These are phyloP conservation scores for Naegleria gruberi DNA, from an alignment of 208 protist species.

Conservation along the genomic window DNA sequence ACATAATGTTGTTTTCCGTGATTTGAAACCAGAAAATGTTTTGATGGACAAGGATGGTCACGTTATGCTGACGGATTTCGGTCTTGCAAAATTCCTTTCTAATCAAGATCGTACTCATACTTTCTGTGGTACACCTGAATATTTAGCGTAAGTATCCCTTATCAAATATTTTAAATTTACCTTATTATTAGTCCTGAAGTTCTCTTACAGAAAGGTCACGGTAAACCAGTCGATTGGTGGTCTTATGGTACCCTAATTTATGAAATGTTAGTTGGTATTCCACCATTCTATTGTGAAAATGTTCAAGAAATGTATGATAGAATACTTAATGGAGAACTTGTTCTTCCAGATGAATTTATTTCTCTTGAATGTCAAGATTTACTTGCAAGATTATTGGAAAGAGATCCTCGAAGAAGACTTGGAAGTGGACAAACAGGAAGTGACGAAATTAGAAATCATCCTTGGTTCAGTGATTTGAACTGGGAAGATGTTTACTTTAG, in stretches of 20 bases:
- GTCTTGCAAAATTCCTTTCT: constrained; percentile 75
- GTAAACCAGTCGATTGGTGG: constrained; percentile 87
- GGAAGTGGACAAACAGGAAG: neutral
- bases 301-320: constrained; percentile 36
- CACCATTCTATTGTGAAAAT: constrained; percentile 37
- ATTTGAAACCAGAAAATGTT: constrained; percentile 87
- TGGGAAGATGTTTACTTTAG: constrained; percentile 28
- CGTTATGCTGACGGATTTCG: constrained; percentile 86
- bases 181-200: constrained; percentile 39
- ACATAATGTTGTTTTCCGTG: constrained; percentile 66
- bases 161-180: neutral
- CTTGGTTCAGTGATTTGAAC: constrained; percentile 28
- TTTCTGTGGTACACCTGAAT: constrained; percentile 85
- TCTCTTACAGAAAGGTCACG: constrained; percentile 51
- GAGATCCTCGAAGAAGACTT: constrained; percentile 61
- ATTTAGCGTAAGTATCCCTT: constrained; percentile 62
- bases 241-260: constrained; percentile 84
- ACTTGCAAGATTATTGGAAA: constrained; percentile 62
- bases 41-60: constrained; percentile 74
- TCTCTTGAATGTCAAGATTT: constrained; percentile 38
- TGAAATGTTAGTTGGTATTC: constrained; percentile 80
- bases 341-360: constrained; percentile 11
- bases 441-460: constrained; percentile 31
- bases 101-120: constrained; percentile 51
- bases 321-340: constrained; percentile 27